Percentiles rank a stretch among this genome's conserved stretches.
phyloP scores from a whole-genome alignment of 345 rosid species.

The Arabidopsis suecica region DNA sequence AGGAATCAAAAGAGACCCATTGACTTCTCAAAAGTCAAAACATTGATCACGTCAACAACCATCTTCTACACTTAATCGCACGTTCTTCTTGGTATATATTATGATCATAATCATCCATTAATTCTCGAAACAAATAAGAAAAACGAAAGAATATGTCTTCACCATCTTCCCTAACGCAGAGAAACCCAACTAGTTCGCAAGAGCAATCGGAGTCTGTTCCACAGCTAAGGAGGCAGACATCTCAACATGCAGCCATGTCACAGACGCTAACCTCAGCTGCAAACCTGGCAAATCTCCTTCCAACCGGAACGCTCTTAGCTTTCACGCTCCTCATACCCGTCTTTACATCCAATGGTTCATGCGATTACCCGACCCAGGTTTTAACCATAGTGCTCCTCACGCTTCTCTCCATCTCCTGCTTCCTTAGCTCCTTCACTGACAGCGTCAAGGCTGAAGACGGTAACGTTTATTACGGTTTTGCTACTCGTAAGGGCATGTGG shows the following conservation, averaged over 20 bases:
- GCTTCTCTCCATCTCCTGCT: conserved; percentile 73
- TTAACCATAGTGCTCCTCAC: conserved; percentile 64
- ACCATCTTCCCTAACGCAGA: conserved; percentile 33
- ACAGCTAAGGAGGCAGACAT: conserved; percentile 40
- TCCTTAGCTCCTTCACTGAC: conserved; percentile 79
- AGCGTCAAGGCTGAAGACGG: conserved; percentile 69
- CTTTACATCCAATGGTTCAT: conserved; percentile 83
- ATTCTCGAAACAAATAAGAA: neutral
- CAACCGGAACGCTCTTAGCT: conserved; percentile 89
- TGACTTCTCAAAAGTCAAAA: conserved; percentile 26
- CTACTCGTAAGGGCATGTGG: conserved; percentile 71
- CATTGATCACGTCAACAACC: conserved; percentile 30
- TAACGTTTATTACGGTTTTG: conserved; percentile 72
- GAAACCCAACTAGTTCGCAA: conserved; percentile 27
- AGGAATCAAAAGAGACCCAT: neutral
- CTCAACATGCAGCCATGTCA: conserved; percentile 73
- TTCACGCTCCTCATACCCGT: conserved; percentile 80
- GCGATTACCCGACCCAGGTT: conserved; percentile 67
- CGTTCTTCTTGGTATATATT: conserved; percentile 7
- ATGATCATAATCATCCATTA: neutral
- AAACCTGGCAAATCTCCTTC: conserved; percentile 90
- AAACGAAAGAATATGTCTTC: conserved; percentile 34
- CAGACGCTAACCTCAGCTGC: conserved; percentile 83
- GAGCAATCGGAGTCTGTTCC: conserved; percentile 45
- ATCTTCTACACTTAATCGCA: conserved; percentile 25